Evolutionary conservation across 495 filamentous ascomycete species (phyloP).

Genomic region (Clavariopsis aquatica): DNA sequence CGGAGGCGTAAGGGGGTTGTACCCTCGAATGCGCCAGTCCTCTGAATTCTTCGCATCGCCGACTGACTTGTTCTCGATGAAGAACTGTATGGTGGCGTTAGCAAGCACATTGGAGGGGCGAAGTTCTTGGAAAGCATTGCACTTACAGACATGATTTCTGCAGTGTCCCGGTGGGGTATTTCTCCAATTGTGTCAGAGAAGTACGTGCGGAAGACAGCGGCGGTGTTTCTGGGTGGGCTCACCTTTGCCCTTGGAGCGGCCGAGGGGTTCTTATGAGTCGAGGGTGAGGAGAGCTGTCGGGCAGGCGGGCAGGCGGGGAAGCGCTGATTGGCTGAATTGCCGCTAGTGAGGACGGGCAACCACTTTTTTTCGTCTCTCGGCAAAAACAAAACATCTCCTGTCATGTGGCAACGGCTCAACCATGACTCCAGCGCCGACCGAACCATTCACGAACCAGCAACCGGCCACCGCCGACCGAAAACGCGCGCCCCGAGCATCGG

Average conservation of each 20-base stretch:
- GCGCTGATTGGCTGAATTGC: constrained; percentile 24
- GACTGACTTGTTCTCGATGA: constrained; percentile 85
- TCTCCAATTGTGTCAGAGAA: neutral
- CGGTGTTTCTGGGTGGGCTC: neutral
- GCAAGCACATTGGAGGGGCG: neutral
- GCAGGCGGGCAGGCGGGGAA: constrained; percentile 6
- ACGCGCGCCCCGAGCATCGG: neutral
- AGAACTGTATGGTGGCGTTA: constrained; percentile 60
- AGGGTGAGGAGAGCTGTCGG: neutral
- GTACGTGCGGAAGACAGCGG: neutral
- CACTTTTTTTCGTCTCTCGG: constrained; percentile 2
- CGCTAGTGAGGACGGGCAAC: neutral
- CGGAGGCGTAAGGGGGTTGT: constrained; percentile 92
- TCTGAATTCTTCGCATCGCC: constrained; percentile 79
- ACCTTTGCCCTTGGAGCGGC: neutral
- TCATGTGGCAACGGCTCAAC: neutral
- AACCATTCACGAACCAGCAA: constrained; percentile 2
- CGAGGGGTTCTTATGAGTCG: constrained; percentile 17
- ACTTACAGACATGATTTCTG: constrained; percentile 33
- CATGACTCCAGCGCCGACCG: neutral
- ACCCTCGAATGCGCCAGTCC: constrained; percentile 82
- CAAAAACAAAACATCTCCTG: neutral
- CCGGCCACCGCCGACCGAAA: neutral
- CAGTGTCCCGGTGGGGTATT: neutral
- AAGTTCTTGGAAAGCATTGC: neutral